Base-by-base conservation (phyloP, 768 basidiomycete species). In the Lentinula boryana region DNA sequence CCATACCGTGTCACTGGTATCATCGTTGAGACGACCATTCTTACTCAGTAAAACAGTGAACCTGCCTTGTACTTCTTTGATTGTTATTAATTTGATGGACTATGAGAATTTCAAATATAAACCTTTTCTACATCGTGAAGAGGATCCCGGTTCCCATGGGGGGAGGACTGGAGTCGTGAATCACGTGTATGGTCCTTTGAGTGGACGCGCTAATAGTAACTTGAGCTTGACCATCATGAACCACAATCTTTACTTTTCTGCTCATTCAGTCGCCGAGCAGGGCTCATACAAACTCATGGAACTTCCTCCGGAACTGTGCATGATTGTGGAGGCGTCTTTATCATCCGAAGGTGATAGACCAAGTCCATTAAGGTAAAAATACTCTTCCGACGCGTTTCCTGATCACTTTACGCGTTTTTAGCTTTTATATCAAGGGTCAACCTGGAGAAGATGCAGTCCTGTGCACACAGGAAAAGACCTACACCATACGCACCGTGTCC, bases 1-100 rank as follows among this genome's bases (percentile, higher is more conserved):
- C 93, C 97, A 33, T 99, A 99, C 76, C 91, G 91, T 62, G 96
- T 99, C 63, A 96, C 93, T 31, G 74, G 81, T 68, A 92, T 91
- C 72, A 86, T 94, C 63, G 87, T 93, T 60, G 93, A 95, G 80
- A 96, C 95, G 60, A 94, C 92, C 60, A 64, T 86, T 69, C 79
- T 91, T 58, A 58, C 57, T 41, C 44, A 58, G 66, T 80, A 85
- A 72, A 48, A 7, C 16, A 16, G 41, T 43, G 15, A 44, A 44
- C 43, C 43, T 10, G 38, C 21, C 21, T 23, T 48, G 46, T 79
- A 82, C 72, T 88, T 79, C 36, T 69, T 58, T 49, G 21, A 40
- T 41, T 38, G 3, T 60, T 32, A 23, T 55, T 57, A 46, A 44
- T 18, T 49, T 49, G 21, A 8, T 27, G 21, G 48, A 49, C n/a